phyloP scores from a whole-genome alignment of 2,329 filamentous ascomycete genomes.

The Aspergillus calidoustus region DNA sequence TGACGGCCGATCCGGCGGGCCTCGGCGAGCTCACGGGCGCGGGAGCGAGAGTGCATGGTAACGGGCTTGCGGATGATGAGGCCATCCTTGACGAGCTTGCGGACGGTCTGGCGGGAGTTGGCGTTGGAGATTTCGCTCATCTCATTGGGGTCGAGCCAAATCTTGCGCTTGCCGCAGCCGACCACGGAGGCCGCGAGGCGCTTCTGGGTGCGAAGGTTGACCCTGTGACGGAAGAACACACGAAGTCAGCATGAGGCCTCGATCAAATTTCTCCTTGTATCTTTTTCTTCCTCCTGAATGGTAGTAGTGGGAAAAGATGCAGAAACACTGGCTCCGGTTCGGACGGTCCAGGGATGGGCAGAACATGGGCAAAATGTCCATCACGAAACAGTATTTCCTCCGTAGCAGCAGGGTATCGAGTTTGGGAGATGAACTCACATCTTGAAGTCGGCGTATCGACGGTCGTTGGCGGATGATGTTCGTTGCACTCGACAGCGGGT shows the following conservation, averaged over 20 bases:
- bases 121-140: constrained; percentile 99
- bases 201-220: constrained; percentile 99
- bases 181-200: constrained; percentile 98
- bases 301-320: constrained; percentile 7
- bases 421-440: constrained; percentile 46
- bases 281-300: background rate
- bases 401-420: constrained; percentile 21
- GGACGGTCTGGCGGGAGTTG: constrained; percentile 99
- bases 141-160: constrained; percentile 99
- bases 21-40: constrained; percentile 92
- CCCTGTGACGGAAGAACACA: constrained; percentile 64
- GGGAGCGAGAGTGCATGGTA: constrained; percentile 98
- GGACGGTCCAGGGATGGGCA: constrained; percentile 11
- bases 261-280: constrained; percentile 4
- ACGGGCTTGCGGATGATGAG: constrained; percentile 99
- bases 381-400: constrained; percentile 26
- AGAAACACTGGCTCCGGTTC: constrained; percentile 14
- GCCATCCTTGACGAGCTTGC: constrained; percentile 99
- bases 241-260: constrained; percentile 37
- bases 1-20: constrained; percentile 95
- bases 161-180: constrained; percentile 99
- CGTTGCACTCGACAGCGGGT: constrained; percentile 45
- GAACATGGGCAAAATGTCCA: constrained; percentile 23
- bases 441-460: constrained; percentile 53
- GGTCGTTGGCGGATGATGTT: constrained; percentile 52